Conservation (phyloP, 352 stramenopile species). For the Aphanomyces invadans region DNA sequence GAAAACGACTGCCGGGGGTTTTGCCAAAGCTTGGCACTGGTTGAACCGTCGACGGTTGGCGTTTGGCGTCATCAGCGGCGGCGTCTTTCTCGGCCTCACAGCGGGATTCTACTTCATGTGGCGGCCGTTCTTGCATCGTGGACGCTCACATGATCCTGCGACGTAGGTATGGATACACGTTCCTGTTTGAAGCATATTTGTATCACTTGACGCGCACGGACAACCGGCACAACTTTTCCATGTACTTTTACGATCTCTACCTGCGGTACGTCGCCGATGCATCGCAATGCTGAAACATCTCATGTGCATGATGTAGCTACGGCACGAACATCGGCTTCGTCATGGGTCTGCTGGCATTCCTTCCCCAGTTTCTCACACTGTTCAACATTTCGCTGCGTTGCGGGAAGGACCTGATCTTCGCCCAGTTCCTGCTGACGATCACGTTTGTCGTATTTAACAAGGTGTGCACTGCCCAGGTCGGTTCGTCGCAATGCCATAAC, state of each 20-base stretch:
- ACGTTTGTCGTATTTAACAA: conserved; percentile 99
- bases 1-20: not conserved
- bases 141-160: not conserved
- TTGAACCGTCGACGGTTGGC: conserved; percentile 70
- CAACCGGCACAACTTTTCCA: conserved; percentile 99
- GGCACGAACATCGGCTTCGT: conserved; percentile 66
- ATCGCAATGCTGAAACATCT: not conserved
- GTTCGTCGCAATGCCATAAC: too few relatives aligned
- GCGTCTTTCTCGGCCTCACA: conserved; percentile 79
- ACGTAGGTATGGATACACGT: conserved; percentile 83
- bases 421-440: conserved; percentile 96
- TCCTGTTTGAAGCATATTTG: conserved; percentile 94
- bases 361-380: conserved; percentile 73
- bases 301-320: conserved; percentile 38
- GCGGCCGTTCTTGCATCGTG: conserved; percentile 5
- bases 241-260: conserved; percentile 99
- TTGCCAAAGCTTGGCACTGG: conserved; percentile 36
- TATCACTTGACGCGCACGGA: conserved; percentile 98
- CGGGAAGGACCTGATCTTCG: conserved; percentile 86
- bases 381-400: conserved; percentile 63
- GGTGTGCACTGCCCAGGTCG: conserved; percentile 81
- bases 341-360: conserved; percentile 72
- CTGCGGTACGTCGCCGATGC: conserved; percentile 49
- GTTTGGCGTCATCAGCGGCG: conserved; percentile 85
- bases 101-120: conserved; percentile 82